Percentiles rank a stretch among this genome's conserved stretches.
Evolutionary conservation across 1,139 yeast species (phyloP).

Genomic region (Meyerozyma sp.): DNA sequence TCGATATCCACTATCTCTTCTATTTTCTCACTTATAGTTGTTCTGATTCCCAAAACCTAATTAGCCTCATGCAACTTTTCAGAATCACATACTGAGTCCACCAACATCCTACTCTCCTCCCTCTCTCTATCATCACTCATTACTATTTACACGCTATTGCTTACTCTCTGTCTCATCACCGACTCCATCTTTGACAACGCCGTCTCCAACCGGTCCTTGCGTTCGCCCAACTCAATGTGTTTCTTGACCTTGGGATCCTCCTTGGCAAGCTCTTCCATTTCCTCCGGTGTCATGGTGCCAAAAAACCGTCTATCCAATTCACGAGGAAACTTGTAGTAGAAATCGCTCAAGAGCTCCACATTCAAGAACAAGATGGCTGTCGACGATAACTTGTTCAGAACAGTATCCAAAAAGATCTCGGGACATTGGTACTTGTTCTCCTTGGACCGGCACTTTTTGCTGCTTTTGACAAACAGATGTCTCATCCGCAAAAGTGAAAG

Average conservation of each 20-base stretch:
- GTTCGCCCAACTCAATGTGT: conserved; percentile 89
- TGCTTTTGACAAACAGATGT: conserved; percentile 67
- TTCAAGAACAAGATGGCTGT: conserved; percentile 91
- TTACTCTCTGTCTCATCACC: conserved; percentile 26
- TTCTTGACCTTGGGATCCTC: conserved; percentile 89
- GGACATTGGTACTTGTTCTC: conserved; percentile 90
- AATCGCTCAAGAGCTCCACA: conserved; percentile 90
- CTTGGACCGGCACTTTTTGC: conserved; percentile 65
- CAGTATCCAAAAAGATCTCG: conserved; percentile 88
- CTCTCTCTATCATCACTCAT: background rate
- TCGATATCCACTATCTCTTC: no score
- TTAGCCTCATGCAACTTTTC: no score
- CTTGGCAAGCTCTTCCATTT: conserved; percentile 83
- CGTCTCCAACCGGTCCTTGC: conserved; percentile 80
- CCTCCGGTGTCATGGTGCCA: conserved; percentile 59
- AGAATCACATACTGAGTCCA: no score
- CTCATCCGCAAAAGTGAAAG: conserved; percentile 69
- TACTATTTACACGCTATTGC: background rate
- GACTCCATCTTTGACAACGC: conserved; percentile 86
- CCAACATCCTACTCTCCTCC: no score
- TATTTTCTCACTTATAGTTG: no score
- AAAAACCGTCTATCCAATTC: conserved; percentile 79
- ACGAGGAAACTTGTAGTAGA: conserved; percentile 92
- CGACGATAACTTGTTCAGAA: conserved; percentile 83
- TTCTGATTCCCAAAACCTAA: no score